Evolutionary conservation across 2,329 filamentous ascomycete genomes (phyloP), one percentile per base, ranked within the genome.

Genomic region (Xylariaceae sp.): DNA sequence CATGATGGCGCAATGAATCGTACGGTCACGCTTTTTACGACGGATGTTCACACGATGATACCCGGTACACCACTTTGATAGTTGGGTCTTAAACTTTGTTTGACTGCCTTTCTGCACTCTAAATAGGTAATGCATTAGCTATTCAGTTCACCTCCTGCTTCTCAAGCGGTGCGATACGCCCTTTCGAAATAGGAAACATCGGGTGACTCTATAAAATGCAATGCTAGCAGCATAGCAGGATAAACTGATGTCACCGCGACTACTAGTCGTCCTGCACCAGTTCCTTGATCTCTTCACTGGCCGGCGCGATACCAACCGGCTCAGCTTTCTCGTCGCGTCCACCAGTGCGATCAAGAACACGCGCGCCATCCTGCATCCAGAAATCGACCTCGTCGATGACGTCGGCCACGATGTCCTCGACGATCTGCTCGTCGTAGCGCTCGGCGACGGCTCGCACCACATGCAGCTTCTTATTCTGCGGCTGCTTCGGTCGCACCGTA

Each of bases 311-410:
- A 18, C 64, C 64, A 0, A 62, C 52, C 3, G 55, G 65, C 24
- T 67, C 62, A 36, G 63, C 66, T 55, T 70, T 70, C 21, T 62
- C 66, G 33, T 65, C 69, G 11, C 62, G 64, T 9, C 57, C 69
- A 21, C 50, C 58, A 8, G 65, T 65, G 31, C 65, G 62, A 41
- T 70, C 71, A 32, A 70, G 65, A 7, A 69, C 66, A 44, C 66
- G 68, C 7, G 68, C 70, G 16, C 73, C 74, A 47, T 88, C 85
- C 57, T 85, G 78, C 61, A 81, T 73, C 81, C 79, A 94, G 65
- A 86, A 92, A 66, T 94, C 88, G 34, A 94, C 85, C 64, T 98
- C 92, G 56, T 98, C 92, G 21, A 97, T 73, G 37, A 98, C 76
- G 61, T 98, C 92, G 60, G 88, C 95, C 19, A 95, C 76, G 16